Evolutionary conservation across 2,329 filamentous ascomycete species (phyloP).

Genomic region (Aspergillus ibericus): DNA sequence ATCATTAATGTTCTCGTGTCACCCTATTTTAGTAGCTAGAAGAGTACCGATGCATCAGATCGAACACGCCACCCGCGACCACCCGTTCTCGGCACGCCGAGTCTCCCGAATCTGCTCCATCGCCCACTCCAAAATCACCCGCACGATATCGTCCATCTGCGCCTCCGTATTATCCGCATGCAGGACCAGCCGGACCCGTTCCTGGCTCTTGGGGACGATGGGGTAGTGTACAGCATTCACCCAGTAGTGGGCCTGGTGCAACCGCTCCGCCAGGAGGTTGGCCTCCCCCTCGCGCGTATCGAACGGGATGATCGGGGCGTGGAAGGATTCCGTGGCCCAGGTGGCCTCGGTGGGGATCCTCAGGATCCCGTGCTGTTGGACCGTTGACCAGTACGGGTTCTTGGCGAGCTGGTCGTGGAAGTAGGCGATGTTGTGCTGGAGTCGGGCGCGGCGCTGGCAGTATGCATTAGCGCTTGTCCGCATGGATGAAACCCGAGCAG

Average conservation of each 20-base stretch:
- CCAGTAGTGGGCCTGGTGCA: background rate
- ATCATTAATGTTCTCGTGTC: too few relatives aligned
- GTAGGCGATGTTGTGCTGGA: background rate
- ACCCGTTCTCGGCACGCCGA: too few relatives aligned
- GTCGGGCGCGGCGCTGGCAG: slow-evolving; percentile 1
- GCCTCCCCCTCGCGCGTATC: background rate
- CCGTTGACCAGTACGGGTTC: too few relatives aligned
- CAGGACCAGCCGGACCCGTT: slow-evolving; percentile 9
- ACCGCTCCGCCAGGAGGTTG: background rate
- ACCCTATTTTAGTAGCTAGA: too few relatives aligned
- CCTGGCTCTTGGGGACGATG: background rate
- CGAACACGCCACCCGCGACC: too few relatives aligned
- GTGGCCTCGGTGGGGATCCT: background rate
- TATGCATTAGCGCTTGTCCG: too few relatives aligned
- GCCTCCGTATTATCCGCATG: slow-evolving; percentile 9
- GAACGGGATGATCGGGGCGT: slow-evolving; percentile 4
- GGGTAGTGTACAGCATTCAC: slow-evolving; percentile 5
- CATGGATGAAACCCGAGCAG: too few relatives aligned
- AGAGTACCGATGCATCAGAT: too few relatives aligned
- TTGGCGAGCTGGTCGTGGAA: background rate
- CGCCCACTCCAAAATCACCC: slow-evolving; percentile 6
- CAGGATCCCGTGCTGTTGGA: background rate
- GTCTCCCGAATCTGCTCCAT: background rate
- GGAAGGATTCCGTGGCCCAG: background rate
- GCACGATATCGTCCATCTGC: slow-evolving; percentile 1